Evolutionary conservation across 1,284 basidiomycete species (phyloP).

Genomic region (Ustilago hordei): DNA sequence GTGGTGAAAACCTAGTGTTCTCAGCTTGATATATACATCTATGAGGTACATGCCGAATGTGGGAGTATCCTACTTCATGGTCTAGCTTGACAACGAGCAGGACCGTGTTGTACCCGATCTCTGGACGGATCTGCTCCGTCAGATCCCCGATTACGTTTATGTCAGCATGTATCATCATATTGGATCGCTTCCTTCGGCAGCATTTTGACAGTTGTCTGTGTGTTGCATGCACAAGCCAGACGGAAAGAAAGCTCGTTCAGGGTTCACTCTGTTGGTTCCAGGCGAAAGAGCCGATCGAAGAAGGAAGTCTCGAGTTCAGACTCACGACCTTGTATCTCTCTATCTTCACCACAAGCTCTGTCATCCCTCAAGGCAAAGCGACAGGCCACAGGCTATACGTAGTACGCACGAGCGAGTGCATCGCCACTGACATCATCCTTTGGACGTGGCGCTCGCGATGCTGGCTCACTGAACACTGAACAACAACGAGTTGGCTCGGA

Average conservation of each 20-base stretch:
- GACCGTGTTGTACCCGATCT: no score
- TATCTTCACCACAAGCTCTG: not conserved
- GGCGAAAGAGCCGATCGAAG: not conserved
- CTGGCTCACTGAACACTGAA: not conserved
- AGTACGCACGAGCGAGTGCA: no score
- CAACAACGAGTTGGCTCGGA: not conserved
- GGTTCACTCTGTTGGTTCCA: not conserved
- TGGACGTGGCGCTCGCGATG: not conserved
- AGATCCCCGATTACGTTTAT: no score
- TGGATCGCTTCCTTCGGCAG: no score
- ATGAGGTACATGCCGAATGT: no score
- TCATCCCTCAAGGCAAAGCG: not conserved
- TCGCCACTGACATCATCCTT: not conserved
- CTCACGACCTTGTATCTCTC: not conserved
- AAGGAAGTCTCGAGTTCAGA: not conserved
- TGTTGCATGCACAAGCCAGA: constrained; percentile 2
- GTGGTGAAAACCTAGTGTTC: no score
- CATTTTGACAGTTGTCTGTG: not conserved
- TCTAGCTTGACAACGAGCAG: no score
- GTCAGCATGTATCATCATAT: no score
- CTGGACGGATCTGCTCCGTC: no score
- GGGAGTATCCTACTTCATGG: no score
- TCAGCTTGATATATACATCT: no score
- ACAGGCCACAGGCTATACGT: not conserved
- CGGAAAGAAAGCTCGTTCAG: constrained; percentile 3